A percentile compares a stretch with the other conserved stretches of the same genome.
Evolutionary conservation across 768 basidiomycete species (phyloP).

Genomic region (Favolaschia claudopus): DNA sequence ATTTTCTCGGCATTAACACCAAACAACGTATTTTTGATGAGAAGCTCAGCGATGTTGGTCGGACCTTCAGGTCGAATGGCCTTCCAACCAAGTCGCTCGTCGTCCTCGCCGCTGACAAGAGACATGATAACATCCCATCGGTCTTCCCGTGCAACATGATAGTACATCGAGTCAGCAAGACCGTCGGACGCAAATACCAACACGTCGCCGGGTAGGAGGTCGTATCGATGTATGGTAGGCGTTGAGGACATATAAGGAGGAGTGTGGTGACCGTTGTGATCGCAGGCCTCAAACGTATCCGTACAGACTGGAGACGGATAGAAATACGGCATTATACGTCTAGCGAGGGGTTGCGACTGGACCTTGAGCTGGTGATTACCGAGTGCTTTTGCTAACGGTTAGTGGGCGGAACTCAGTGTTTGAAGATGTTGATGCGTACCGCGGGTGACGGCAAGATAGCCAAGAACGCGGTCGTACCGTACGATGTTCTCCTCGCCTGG

Average conservation of each 20-base stretch:
- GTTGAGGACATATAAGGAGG: slow-evolving; percentile 21
- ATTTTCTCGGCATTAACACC: slow-evolving; percentile 12
- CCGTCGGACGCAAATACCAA: slow-evolving; percentile 24
- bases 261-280: not conserved
- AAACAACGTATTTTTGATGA: slow-evolving; percentile 17
- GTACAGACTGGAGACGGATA: not conserved
- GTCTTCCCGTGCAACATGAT: not conserved
- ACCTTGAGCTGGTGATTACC: slow-evolving; percentile 22
- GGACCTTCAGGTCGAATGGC: not conserved
- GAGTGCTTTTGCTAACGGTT: slow-evolving; percentile 1
- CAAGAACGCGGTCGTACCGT: not conserved
- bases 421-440: not conserved
- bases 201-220: slow-evolving; percentile 12
- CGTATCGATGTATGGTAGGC: slow-evolving; percentile 6
- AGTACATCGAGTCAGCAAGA: slow-evolving; percentile 14
- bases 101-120: slow-evolving; percentile 1
- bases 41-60: slow-evolving; percentile 4
- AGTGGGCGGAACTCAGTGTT: not conserved
- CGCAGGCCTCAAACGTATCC: not conserved
- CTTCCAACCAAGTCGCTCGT: slow-evolving; percentile 8
- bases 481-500: slow-evolving; percentile 7
- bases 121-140: slow-evolving; percentile 20
- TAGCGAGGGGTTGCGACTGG: not conserved
- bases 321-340: not conserved
- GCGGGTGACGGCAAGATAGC: slow-evolving; percentile 14